Evolutionary conservation across 2,329 filamentous ascomycete genomes (phyloP), one percentile per base, ranked within the genome.

Genomic region (Didymellaceae sp.): DNA sequence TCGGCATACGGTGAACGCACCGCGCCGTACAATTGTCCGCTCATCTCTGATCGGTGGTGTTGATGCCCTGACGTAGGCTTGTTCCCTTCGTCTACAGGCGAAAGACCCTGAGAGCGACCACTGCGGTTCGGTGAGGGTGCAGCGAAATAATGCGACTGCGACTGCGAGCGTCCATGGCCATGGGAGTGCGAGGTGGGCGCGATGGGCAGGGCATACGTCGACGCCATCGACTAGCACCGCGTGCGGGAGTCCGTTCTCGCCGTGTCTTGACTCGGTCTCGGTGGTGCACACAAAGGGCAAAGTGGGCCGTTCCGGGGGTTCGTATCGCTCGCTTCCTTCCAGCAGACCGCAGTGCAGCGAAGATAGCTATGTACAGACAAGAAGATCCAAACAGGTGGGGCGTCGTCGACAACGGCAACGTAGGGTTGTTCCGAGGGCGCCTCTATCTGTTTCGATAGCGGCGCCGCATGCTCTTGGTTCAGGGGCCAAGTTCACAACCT

Each of bases 201-300:
- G 34, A 68, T 52, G 39, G 77, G 75, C 55, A 77, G 68, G 34
- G 75, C 75, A 70, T 78, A 78, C 49, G 73, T 75, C 49, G 75
- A 76, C 53, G 75, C 75, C 76, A 78, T 78, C 32, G 47, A 48
- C 55, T 58, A 50, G 32, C 37, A 48, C 43, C 54, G 54, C 52
- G 45, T 53, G 53, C 55, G 59, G 55, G 31, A 44, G 50, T 44
- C 53, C 55, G 57, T 42, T 52, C 46, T 48, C 32, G 44, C 37
- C 31, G 54, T 52, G 59, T 62, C 61, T 58, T 57, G 57, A 57
- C 58, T 57, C 46, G 51, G 48, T 33, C 42, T 46, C 48, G 42
- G 48, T 38, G 48, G 25, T 48, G 55, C 43, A 46, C 45, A 51
- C 50, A 57, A 47, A 51, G 28, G 50, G 54, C 43, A 53, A 39